Conservation (phyloP, 2,329 filamentous ascomycete species). For the Ophiocordyceps sinensis region DNA sequence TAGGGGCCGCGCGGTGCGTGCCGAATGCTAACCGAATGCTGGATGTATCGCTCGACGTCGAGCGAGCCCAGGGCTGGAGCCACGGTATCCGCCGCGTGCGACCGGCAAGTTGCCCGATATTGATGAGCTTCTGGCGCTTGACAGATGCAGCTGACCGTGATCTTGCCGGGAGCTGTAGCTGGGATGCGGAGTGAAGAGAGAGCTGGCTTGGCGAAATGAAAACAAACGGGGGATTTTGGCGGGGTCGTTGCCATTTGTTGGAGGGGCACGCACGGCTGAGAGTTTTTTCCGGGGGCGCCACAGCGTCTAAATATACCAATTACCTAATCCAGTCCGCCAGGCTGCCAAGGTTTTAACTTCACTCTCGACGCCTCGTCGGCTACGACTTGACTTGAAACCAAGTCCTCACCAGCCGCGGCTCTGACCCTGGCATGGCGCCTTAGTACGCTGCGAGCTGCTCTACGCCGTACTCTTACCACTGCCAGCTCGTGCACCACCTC, state of each 20-base stretch:
- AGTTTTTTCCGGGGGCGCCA: not conserved
- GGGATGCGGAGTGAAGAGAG: not conserved
- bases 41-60: not conserved
- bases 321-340: too few relatives aligned
- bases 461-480: too few relatives aligned
- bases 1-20: not conserved
- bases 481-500: too few relatives aligned
- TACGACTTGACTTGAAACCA: too few relatives aligned
- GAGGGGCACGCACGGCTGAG: slow-evolving; percentile 12
- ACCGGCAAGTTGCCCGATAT: not conserved
- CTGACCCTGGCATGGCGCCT: too few relatives aligned
- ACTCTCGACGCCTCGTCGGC: too few relatives aligned
- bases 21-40: not conserved
- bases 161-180: not conserved
- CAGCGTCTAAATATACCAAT: too few relatives aligned
- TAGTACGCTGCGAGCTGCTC: too few relatives aligned
- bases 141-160: not conserved
- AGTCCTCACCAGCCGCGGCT: too few relatives aligned
- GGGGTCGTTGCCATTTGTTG: slow-evolving; percentile 18
- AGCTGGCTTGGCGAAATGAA: not conserved
- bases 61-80: not conserved
- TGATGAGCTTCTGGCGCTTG: not conserved
- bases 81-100: not conserved
- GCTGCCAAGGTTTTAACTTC: too few relatives aligned
- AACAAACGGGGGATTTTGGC: slow-evolving; percentile 11